These are phyloP conservation scores for Daldinia grandis DNA, from an alignment of 495 filamentous ascomycete genomes.

Conservation along the genomic window DNA sequence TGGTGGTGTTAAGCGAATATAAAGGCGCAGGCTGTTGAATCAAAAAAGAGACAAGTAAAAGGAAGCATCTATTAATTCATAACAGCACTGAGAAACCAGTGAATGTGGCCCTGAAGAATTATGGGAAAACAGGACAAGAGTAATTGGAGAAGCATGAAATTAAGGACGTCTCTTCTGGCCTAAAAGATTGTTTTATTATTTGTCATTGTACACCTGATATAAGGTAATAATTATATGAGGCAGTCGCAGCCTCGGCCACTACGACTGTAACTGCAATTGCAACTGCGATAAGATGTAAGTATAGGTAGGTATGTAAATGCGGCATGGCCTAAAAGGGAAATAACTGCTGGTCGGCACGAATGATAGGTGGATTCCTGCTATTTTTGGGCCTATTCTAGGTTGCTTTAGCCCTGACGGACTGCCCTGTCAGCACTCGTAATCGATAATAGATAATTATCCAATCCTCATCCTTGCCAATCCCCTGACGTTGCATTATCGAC, in stretches of 20 bases:
- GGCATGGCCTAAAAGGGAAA: conserved; percentile 23
- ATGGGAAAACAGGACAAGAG: not conserved
- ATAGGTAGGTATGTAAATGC: too few species aligned
- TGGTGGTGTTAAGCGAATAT: not conserved
- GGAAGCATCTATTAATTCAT: not conserved
- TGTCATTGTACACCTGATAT: conserved; percentile 5
- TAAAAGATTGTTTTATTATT: not conserved
- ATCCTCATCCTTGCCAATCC: conserved; percentile 17
- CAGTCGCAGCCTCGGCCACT: not conserved
- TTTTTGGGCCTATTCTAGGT: not conserved
- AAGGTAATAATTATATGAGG: not conserved
- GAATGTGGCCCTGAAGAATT: not conserved
- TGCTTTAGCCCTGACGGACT: not conserved
- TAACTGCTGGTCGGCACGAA: conserved; percentile 15
- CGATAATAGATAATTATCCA: conserved; percentile 28
- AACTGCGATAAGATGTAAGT: conserved; percentile 3
- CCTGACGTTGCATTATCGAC: conserved; percentile 32
- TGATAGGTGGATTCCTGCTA: conserved; percentile 13
- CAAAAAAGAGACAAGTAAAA: not conserved
- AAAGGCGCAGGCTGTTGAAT: not conserved
- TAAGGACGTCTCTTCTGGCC: not conserved
- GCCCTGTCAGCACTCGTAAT: not conserved
- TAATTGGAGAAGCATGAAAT: not conserved
- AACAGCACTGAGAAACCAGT: not conserved
- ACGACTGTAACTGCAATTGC: too few species aligned